phyloP scores from a whole-genome alignment of 345 rosid species.

The Aquilaria sinensis region DNA sequence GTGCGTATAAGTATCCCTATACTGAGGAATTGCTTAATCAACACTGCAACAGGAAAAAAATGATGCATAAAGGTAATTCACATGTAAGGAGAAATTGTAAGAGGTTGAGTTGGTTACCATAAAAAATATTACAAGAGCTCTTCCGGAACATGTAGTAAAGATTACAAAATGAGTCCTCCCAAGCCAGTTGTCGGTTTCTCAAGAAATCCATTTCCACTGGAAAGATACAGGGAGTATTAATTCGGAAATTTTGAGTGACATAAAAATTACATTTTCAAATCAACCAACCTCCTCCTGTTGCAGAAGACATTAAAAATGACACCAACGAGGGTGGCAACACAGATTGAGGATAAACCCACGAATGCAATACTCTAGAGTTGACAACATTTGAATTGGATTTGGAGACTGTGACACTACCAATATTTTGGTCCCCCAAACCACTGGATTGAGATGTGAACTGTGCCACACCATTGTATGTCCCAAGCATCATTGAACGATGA shows the following conservation, averaged over 20 bases:
- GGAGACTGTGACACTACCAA: slow-evolving; percentile 25
- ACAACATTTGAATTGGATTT: slow-evolving; percentile 32
- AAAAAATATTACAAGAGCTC: slow-evolving; percentile 62
- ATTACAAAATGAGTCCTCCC: slow-evolving; percentile 95
- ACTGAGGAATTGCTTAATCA: not conserved
- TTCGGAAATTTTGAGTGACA: slow-evolving; percentile 9
- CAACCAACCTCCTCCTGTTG: slow-evolving; percentile 62
- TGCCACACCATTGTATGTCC: slow-evolving; percentile 44
- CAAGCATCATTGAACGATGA: slow-evolving; percentile 47
- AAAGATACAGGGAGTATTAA: slow-evolving; percentile 16
- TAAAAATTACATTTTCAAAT: slow-evolving; percentile 1
- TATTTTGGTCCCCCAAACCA: slow-evolving; percentile 18
- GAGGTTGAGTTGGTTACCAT: slow-evolving; percentile 47
- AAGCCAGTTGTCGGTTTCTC: slow-evolving; percentile 50
- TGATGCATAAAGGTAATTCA: not conserved
- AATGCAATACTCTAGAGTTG: slow-evolving; percentile 53
- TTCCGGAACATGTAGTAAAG: slow-evolving; percentile 80
- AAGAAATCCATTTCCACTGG: slow-evolving; percentile 62
- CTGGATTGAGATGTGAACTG: slow-evolving; percentile 24
- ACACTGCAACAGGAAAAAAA: slow-evolving; percentile 4
- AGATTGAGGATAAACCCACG: slow-evolving; percentile 95
- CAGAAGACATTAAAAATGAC: slow-evolving; percentile 48
- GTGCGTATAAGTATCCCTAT: too few species aligned
- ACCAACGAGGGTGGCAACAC: slow-evolving; percentile 68
- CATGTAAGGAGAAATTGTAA: not conserved